These are phyloP conservation scores for Brassica incana DNA, from an alignment of 345 rosid genomes.

Conservation along the genomic window DNA sequence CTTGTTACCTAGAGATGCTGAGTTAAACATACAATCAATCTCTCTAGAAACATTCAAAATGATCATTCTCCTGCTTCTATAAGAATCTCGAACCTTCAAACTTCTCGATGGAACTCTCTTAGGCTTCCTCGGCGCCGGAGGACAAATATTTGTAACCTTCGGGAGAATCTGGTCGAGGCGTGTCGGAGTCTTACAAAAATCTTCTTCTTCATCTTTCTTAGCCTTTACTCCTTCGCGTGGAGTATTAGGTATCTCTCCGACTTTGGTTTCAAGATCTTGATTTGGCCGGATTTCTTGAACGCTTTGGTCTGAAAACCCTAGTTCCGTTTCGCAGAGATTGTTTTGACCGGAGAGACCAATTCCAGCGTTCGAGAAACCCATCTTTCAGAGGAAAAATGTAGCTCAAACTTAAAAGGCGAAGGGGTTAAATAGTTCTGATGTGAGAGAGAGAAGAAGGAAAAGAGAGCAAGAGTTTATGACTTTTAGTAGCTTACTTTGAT, in stretches of 20 bases:
- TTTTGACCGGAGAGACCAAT: conserved; percentile 23
- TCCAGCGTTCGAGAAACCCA: conserved; percentile 32
- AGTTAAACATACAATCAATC: conserved; percentile 54
- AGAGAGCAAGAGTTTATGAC: conserved; percentile 15
- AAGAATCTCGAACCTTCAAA: conserved; percentile 29
- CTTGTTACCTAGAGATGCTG: conserved; percentile 45
- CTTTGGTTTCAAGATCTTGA: conserved; percentile 20
- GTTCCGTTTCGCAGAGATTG: conserved; percentile 9
- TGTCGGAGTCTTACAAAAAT: conserved; percentile 56
- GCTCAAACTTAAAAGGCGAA: conserved; percentile 2
- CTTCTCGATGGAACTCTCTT: conserved; percentile 45
- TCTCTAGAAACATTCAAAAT: conserved; percentile 67
- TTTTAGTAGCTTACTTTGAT: conserved; percentile 29
- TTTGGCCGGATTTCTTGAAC: conserved; percentile 19
- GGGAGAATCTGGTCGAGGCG: conserved; percentile 53
- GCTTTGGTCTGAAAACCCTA: conserved; percentile 25
- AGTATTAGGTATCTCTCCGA: neutral
- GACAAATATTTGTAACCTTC: conserved; percentile 44
- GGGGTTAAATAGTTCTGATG: conserved; percentile 11
- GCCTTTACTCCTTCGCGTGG: neutral
- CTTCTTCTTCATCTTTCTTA: conserved; percentile 26
- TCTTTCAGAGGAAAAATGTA: conserved; percentile 22
- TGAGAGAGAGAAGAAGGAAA: conserved; percentile 4
- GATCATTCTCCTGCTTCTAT: conserved; percentile 33
- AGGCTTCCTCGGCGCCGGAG: conserved; percentile 89